A percentile compares a stretch with the other conserved stretches of the same genome.
Evolutionary conservation across 352 stramenopile species (phyloP).

Genomic region (Elongisporangium anandrum): DNA sequence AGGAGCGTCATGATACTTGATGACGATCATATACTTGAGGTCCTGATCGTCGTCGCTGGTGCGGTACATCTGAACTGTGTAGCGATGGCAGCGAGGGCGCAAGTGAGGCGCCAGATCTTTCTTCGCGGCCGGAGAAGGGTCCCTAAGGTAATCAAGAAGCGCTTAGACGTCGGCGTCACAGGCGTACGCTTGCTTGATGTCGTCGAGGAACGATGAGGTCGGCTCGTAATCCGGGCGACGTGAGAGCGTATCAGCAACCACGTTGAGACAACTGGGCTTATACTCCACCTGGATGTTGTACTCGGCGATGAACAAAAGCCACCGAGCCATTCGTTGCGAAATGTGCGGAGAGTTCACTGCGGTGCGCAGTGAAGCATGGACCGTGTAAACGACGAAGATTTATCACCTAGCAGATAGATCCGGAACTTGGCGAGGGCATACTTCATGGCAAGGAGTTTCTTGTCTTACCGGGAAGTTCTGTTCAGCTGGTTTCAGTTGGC

Average conservation of each 20-base stretch:
- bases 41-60: slow-evolving; percentile 9
- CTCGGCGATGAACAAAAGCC: slow-evolving; percentile 22
- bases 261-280: slow-evolving; percentile 13
- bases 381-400: slow-evolving; percentile 13
- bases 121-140: neutral
- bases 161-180: neutral
- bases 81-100: slow-evolving; percentile 1
- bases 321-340: slow-evolving; percentile 17
- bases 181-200: neutral
- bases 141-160: neutral
- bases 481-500: slow-evolving; percentile 11
- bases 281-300: slow-evolving; percentile 23
- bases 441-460: slow-evolving; percentile 20
- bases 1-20: slow-evolving; percentile 11
- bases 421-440: slow-evolving; percentile 24
- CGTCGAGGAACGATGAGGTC: neutral
- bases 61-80: slow-evolving; percentile 5
- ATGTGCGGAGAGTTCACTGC: slow-evolving; percentile 11
- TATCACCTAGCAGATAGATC: slow-evolving; percentile 15
- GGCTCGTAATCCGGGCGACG: slow-evolving; percentile 11
- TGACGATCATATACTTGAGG: slow-evolving; percentile 2
- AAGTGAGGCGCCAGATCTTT: slow-evolving; percentile 3
- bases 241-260: slow-evolving; percentile 15
- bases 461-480: slow-evolving; percentile 19
- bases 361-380: slow-evolving; percentile 18